Base-by-base conservation (phyloP, 2,329 filamentous ascomycete genomes). In the Penicillium fuscoglaucum region DNA sequence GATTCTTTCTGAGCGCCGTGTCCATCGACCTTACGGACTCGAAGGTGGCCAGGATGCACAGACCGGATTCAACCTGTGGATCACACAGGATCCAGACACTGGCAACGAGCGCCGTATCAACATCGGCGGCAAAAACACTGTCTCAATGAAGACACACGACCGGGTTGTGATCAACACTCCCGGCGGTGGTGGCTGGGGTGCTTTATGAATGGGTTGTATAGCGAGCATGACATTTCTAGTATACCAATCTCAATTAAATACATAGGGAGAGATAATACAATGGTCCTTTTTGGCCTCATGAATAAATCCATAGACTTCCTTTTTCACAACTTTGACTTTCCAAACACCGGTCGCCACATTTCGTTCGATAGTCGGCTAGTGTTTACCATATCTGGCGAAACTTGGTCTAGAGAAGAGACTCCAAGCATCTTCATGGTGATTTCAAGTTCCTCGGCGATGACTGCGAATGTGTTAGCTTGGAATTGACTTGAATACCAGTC, bases 21-120 rank as follows among this genome's bases (percentile, higher is more conserved):
- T 93, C 0, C 87, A 90, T 62, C 82, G 85, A 52, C 91, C 91
- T 1, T 96, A 93, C 65, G 93, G 93, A 0, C 81, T 97, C 59
- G 87, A 87, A 24, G 93, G 93, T 0, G 93, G 93, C 4, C 88
- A 87, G 57, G 89, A 93, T 61, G 93, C 87, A 0, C 77, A 85
- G 66, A 88, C 89, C 51, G 93, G 93, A 0, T 78, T 93, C 61
- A 98, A 98, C 66, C 79, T 96, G 46, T 98, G 93, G 93, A 87
- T 96, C 33, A 81, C 90, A 8, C 88, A 84, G 60, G 87, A 93
- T 53, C 79, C 81, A 64, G 86, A 85, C 72, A 77, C 66, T 43
- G 77, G 76, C 1, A 76, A 79, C 60, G 80, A 80, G 58, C 76
- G 83, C 44, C 77, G 77, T 49, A 82, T 87, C 60, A 87, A 84